Evolutionary conservation across 2,329 filamentous ascomycete genomes (phyloP), one percentile per base, ranked within the genome.

Genomic region (Fusarium acutatum): DNA sequence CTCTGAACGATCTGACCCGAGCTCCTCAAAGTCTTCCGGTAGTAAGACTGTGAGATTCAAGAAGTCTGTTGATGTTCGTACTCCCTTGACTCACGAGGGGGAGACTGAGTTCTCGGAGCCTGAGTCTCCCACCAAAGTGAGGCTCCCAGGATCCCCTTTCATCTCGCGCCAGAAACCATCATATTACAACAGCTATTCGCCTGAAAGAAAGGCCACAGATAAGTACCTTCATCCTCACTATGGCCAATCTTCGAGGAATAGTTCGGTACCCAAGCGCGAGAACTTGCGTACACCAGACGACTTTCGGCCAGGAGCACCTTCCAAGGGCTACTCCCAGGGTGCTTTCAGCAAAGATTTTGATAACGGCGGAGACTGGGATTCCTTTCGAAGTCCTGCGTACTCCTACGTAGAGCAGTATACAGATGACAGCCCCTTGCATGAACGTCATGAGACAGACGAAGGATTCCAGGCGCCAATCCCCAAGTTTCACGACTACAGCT

Each of bases 41-140:
- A 77, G 72, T 66, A 79, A 79, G 50, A 78, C 75, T 22, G 75
- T 79, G 12, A 75, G 75, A 22, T 79, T 80, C 67, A 76, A 72
- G 35, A 46, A 73, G 14, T 70, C 67, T 15, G 69, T 77, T 8
- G 64, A 78, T 14, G 70, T 73, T 43, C 71, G 70, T 40, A 62
- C 66, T 20, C 52, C 75, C 12, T 53, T 67, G 22, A 60, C 66
- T 7, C 60, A 64, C 22, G 60, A 62, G 8, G 49, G 46, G 22
- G 64, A 75, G 38, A 26, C 44, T 24, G 71, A 75, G 22, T 49
- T 56, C 34, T 71, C 71, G 14, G 71, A 70, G 49, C 54, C 71
- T 14, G 63, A 56, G 32, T 71, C 44, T 35, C 56, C 56, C n/a
- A 41, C 32, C 30, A 46, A 46, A 32, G 37, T 58, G 20, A 60